Conservation (phyloP, 140 eudicot species). For the Flaveria floridana region DNA sequence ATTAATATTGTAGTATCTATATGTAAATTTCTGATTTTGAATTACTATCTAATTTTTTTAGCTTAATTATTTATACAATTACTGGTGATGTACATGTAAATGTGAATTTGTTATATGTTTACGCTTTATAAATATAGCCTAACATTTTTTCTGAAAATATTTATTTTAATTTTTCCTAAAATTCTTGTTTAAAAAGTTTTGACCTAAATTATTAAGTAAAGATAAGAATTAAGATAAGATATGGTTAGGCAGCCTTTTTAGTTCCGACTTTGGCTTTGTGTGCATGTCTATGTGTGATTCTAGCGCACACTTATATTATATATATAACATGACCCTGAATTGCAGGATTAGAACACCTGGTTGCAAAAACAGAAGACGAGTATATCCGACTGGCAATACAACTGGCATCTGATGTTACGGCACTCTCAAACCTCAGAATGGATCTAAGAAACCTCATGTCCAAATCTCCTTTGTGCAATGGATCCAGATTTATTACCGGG, state of each 20-base stretch:
- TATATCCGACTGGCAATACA: constrained; percentile 69
- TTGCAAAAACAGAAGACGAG: constrained; percentile 84
- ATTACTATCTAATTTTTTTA: neutral
- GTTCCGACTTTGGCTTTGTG: neutral
- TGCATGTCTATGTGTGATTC: neutral
- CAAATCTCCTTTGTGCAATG: constrained; percentile 83
- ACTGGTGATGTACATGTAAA: neutral
- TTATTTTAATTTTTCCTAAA: neutral
- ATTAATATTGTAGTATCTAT: neutral
- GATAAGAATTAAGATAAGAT: neutral
- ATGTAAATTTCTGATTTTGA: neutral
- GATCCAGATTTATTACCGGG: constrained; percentile 58
- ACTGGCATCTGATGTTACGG: constrained; percentile 66
- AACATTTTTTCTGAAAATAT: too few species aligned
- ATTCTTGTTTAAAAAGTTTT: neutral
- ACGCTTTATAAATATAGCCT: neutral
- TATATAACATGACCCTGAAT: constrained; percentile 7
- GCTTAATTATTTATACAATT: neutral
- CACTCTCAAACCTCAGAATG: constrained; percentile 76
- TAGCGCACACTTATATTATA: neutral
- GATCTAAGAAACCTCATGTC: constrained; percentile 74
- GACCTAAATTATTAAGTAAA: too few species aligned
- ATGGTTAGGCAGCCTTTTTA: neutral
- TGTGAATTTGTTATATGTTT: neutral
- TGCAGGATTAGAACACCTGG: constrained; percentile 69